phyloP scores from a whole-genome alignment of 768 basidiomycete species.

The Pulveroboletus sp. region DNA sequence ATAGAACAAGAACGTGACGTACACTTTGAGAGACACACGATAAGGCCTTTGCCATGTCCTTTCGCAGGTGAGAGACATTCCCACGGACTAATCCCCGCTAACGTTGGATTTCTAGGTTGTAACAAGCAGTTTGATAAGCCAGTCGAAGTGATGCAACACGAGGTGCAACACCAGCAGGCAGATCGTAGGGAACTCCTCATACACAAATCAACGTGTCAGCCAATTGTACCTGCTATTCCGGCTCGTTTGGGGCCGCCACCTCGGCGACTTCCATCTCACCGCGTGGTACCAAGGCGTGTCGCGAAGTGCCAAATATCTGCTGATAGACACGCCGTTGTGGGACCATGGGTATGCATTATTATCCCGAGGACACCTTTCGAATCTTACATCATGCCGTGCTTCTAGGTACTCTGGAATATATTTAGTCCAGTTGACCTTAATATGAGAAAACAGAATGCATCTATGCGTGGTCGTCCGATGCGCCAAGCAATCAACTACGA shows the following conservation, averaged over 20 bases:
- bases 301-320: conserved; percentile 44
- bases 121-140: conserved; percentile 45
- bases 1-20: conserved; percentile 34
- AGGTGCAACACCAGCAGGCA: conserved; percentile 35
- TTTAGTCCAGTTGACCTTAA: conserved; percentile 35
- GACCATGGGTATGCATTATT: conserved; percentile 48
- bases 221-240: conserved; percentile 31
- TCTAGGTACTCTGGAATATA: conserved; percentile 47
- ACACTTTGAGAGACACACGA: conserved; percentile 54
- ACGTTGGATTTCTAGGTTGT: conserved; percentile 45
- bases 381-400: conserved; percentile 4
- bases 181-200: conserved; percentile 10
- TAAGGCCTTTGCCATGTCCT: conserved; percentile 28
- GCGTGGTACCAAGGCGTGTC: conserved; percentile 44
- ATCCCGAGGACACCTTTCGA: not conserved
- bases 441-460: conserved; percentile 42
- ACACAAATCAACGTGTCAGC: conserved; percentile 32
- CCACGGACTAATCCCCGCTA: conserved; percentile 2
- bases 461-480: conserved; percentile 33
- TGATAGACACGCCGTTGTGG: conserved; percentile 49
- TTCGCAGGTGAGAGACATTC: conserved; percentile 40
- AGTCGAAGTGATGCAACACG: conserved; percentile 49
- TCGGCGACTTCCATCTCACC: conserved; percentile 47
- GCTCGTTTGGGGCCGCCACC: conserved; percentile 40
- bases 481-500: conserved; percentile 16